These are phyloP conservation scores for Diaporthe aspalathi DNA, from an alignment of 2,329 filamentous ascomycete species.

Conservation along the genomic window DNA sequence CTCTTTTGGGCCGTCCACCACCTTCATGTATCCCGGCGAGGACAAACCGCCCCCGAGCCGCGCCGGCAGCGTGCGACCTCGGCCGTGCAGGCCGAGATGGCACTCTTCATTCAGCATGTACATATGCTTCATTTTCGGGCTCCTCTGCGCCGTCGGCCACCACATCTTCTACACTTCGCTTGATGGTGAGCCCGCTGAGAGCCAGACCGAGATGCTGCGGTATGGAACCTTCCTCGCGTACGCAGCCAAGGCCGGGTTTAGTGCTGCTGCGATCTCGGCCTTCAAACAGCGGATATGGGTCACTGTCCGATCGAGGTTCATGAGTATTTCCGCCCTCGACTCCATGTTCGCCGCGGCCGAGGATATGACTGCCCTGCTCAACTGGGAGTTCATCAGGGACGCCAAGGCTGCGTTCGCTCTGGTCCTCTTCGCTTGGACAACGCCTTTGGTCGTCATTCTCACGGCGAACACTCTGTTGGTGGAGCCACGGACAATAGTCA, in stretches of 20 bases:
- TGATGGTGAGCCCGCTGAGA: conserved; percentile 47
- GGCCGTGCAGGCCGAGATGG: conserved; percentile 36
- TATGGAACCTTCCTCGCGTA: conserved; percentile 54
- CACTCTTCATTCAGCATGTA: conserved; percentile 49
- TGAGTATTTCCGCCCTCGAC: conserved; percentile 47
- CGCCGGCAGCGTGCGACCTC: not conserved
- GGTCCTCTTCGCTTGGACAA: conserved; percentile 44
- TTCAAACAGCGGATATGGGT: conserved; percentile 45
- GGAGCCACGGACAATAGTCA: conserved; percentile 39
- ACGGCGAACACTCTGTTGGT: conserved; percentile 46
- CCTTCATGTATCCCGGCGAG: conserved; percentile 4
- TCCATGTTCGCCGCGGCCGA: conserved; percentile 53
- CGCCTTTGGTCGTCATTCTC: conserved; percentile 46
- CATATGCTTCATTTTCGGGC: conserved; percentile 50
- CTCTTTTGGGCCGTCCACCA: conserved; percentile 32
- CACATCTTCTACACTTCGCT: conserved; percentile 52
- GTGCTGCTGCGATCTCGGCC: conserved; percentile 48
- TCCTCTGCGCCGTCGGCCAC: conserved; percentile 51
- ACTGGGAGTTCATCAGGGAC: conserved; percentile 50
- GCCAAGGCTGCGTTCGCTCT: conserved; percentile 57
- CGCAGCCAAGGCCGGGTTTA: conserved; percentile 52
- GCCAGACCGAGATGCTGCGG: conserved; percentile 53
- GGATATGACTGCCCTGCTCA: conserved; percentile 62
- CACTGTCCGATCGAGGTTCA: conserved; percentile 43
- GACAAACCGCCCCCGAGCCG: conserved; percentile 7